Base-by-base conservation (phyloP, 2,329 filamentous ascomycete species). In the Setomelanomma holmii region DNA sequence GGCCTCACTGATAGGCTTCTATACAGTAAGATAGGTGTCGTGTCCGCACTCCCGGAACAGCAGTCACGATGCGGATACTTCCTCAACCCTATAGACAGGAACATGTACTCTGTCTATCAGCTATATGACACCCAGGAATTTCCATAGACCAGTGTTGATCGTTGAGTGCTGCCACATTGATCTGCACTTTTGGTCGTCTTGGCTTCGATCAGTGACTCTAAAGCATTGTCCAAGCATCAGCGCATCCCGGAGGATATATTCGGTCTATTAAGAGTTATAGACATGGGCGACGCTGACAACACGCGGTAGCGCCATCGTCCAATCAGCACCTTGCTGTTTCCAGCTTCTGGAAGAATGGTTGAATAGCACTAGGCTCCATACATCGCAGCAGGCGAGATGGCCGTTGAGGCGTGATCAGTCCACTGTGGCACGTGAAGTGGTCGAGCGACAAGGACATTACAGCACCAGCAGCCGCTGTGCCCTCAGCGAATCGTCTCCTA, bases 321-420 rank as follows among this genome's bases (percentile, higher is more conserved):
- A 35, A 51, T 44, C 47, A 49, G 27, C 47, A 39, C 33, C 40
- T 45, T 27, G 34, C 49, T 40, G 49, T 48, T 38, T 50, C 40
- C 44, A 54, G 54, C 57, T 70, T 69, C 67, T 66, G 58, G 66
- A 68, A 68, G 54, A 49, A 47, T 42, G 39, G 45, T 41, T 56
- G 45, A 58, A 51, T 52, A 42, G 35, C 33, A 38, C 60, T 41
- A 58, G 55, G 40, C 48, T 54, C 42, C 39, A 35, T 40, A 43
- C 21, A 49, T 45, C 44, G 23, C 45, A 49, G 59, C 40, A n/a
- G n/a, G n/a, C 45, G 50, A 53, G 54, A 58, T 66, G 41, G 56
- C 51, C 56, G 22, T 60, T 45, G 47, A 55, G 50, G 47, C 51
- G 34, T 43, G 36, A 44, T 48, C 34, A 39, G 35, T 40, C 39